Conservation (phyloP, 257 asterid genomes). For the Solanum paucissectum region DNA sequence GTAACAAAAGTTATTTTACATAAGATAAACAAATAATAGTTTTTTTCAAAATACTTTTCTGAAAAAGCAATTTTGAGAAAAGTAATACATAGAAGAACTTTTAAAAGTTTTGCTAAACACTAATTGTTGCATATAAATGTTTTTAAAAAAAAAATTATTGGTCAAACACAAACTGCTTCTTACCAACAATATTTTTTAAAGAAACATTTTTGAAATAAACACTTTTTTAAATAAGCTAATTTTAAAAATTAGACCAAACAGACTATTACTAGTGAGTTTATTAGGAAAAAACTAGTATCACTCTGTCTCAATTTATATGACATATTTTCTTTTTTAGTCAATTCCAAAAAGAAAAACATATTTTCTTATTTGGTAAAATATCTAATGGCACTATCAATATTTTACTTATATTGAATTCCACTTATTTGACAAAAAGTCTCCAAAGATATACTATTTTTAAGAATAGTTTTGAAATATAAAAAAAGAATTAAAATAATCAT, state of each 20-base stretch:
- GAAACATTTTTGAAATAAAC: too few relatives aligned
- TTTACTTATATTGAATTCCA: neutral
- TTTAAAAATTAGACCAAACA: too few relatives aligned
- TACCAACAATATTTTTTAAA: neutral
- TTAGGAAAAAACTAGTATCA: too few relatives aligned
- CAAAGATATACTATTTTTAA: too few relatives aligned
- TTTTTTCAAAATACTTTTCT: neutral
- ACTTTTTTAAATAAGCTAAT: neutral
- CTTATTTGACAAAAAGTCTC: neutral
- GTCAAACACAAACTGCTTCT: neutral
- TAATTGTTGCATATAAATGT: neutral
- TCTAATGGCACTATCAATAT: neutral
- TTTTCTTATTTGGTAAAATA: too few relatives aligned
- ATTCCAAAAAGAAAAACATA: too few relatives aligned
- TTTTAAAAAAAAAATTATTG: neutral
- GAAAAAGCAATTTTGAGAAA: neutral
- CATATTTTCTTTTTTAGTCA: neutral
- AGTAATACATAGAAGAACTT: neutral
- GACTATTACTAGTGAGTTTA: too few relatives aligned
- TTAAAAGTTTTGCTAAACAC: neutral
- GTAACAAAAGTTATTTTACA: neutral
- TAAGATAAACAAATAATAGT: neutral
- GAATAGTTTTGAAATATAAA: too few relatives aligned
- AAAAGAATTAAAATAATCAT: too few relatives aligned
- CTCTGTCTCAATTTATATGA: too few relatives aligned